Conservation (phyloP, 805 yeast species). For the Candida tammaniensis region DNA sequence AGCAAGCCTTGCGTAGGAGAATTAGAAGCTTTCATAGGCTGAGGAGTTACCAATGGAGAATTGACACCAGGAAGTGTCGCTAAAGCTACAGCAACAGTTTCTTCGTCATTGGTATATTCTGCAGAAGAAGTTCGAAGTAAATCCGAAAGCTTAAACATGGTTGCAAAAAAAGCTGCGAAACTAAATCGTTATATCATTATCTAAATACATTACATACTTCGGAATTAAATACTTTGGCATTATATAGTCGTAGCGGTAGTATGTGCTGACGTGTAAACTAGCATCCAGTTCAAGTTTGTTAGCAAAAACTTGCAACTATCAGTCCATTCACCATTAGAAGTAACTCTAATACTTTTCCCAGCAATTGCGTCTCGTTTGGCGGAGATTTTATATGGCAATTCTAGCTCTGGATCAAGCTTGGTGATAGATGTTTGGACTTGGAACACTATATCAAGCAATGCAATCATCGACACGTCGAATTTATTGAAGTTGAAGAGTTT, state of each 20-base stretch:
- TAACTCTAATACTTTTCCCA: slow-evolving; percentile 68
- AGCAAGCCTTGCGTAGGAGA: too few relatives aligned
- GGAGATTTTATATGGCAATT: slow-evolving; percentile 71
- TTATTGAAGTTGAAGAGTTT: slow-evolving; percentile 70
- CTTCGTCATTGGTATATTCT: too few relatives aligned
- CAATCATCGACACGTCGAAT: slow-evolving; percentile 79
- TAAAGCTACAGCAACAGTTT: too few relatives aligned
- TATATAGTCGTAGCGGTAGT: slow-evolving; percentile 14
- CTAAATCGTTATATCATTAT: too few relatives aligned
- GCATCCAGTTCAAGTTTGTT: slow-evolving; percentile 77
- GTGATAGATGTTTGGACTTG: slow-evolving; percentile 48
- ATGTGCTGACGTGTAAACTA: slow-evolving; percentile 62
- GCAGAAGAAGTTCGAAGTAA: too few relatives aligned
- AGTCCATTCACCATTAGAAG: slow-evolving; percentile 83
- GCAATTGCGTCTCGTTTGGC: slow-evolving; percentile 63
- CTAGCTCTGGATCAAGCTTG: slow-evolving; percentile 51
- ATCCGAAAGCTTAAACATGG: too few relatives aligned
- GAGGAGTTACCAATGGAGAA: too few relatives aligned
- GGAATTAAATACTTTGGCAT: too few relatives aligned
- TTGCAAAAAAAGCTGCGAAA: too few relatives aligned
- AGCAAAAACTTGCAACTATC: slow-evolving; percentile 79
- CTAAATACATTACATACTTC: too few relatives aligned
- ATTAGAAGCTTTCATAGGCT: too few relatives aligned
- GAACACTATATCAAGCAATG: slow-evolving; percentile 59
- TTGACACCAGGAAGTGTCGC: too few relatives aligned